A percentile compares a stretch with the other conserved stretches of the same genome.
These are phyloP conservation scores for Entomortierella chlamydospora DNA, from an alignment of 192 early-diverging fungal genomes.

Conservation along the genomic window DNA sequence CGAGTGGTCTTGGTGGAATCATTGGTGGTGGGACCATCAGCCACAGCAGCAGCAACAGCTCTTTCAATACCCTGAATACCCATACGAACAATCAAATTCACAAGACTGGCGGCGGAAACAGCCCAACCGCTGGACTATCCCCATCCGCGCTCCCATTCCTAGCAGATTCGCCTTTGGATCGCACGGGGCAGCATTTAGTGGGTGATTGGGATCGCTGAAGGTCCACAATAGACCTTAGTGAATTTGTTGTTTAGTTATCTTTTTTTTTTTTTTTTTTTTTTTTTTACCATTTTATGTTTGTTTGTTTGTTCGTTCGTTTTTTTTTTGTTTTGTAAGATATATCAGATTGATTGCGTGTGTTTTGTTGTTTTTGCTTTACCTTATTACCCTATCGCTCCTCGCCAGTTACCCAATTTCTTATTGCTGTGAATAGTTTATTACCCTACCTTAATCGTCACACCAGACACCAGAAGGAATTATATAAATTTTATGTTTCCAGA, in stretches of 20 bases:
- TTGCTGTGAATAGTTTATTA: too few species aligned
- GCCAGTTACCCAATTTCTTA: slow-evolving; percentile 1
- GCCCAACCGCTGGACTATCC: slow-evolving; percentile 5
- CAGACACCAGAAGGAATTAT: too few species aligned
- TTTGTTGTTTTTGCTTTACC: background rate
- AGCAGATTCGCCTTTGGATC: slow-evolving; percentile 22
- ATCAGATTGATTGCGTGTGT: background rate
- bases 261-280: slow-evolving; percentile 6
- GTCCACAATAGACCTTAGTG: background rate
- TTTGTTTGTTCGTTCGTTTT: background rate
- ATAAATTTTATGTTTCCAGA: too few species aligned
- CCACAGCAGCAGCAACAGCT: slow-evolving; percentile 11
- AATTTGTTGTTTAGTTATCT: background rate
- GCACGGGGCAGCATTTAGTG: slow-evolving; percentile 26
- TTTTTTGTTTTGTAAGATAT: background rate
- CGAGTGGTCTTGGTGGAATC: slow-evolving; percentile 46
- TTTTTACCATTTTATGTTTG: background rate
- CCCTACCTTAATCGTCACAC: background rate
- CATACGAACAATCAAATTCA: background rate
- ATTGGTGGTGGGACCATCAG: slow-evolving; percentile 52
- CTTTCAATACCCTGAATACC: slow-evolving; percentile 13
- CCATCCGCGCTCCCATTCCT: slow-evolving; percentile 39
- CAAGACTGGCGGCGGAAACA: background rate
- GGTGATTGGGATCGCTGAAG: slow-evolving; percentile 37
- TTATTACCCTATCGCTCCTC: background rate